These are phyloP conservation scores for Rhodotorula graminis DNA, from an alignment of 768 basidiomycete genomes.

Conservation along the genomic window DNA sequence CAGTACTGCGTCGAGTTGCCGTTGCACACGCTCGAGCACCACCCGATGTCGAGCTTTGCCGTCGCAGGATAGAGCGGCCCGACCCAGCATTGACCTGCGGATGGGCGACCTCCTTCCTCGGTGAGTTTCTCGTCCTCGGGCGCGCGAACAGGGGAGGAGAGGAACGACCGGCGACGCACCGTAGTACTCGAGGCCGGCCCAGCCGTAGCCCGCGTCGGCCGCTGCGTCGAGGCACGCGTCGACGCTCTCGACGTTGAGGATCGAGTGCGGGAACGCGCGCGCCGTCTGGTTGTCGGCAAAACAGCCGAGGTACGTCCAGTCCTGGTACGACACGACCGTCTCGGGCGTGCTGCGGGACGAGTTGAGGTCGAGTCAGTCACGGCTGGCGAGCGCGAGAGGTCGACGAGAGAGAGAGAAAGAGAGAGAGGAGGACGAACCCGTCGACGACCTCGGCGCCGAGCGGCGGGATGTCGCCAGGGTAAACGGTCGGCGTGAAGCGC, in stretches of 20 bases:
- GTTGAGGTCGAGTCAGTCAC: background rate
- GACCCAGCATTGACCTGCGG: background rate
- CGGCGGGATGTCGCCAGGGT: slow-evolving; percentile 3
- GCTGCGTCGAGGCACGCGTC: slow-evolving; percentile 8
- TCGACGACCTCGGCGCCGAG: slow-evolving; percentile 7
- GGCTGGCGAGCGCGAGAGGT: too few species aligned
- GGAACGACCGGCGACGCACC: background rate
- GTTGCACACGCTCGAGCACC: background rate
- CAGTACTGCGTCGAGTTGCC: background rate
- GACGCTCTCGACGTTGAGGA: background rate
- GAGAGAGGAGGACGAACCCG: background rate
- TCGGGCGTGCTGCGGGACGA: background rate
- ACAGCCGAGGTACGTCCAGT: slow-evolving; percentile 12
- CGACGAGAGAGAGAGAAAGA: background rate
- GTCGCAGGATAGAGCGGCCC: background rate
- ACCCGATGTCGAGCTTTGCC: background rate
- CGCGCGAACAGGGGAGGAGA: background rate
- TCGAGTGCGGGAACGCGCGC: background rate
- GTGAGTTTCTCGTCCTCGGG: background rate
- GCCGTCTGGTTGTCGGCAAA: slow-evolving; percentile 3
- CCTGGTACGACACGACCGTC: background rate
- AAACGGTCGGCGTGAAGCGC: background rate
- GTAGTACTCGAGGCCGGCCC: slow-evolving; percentile 11
- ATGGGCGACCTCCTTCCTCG: background rate
- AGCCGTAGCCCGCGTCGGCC: background rate